A percentile compares a stretch with the other conserved stretches of the same genome.
Conservation (phyloP, 805 yeast genomes). For the Candida nemodendra region DNA sequence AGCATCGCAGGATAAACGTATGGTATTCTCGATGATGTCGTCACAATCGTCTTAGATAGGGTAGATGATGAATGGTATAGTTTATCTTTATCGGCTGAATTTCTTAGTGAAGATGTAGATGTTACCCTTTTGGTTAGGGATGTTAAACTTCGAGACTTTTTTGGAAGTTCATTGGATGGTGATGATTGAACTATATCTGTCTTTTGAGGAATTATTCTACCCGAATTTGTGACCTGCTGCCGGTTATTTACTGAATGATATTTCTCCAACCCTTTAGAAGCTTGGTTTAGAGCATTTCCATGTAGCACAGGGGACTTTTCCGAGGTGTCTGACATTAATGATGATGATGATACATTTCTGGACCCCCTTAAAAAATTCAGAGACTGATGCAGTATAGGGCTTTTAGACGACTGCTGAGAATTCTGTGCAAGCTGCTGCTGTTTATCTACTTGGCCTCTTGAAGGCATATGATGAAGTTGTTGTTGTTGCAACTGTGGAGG, state of each 20-base stretch:
- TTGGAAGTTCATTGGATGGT: slow-evolving; percentile 29
- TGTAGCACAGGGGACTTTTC: slow-evolving; percentile 4
- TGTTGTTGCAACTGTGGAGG: slow-evolving; percentile 5
- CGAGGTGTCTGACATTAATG: slow-evolving; percentile 20
- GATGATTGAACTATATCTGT: slow-evolving; percentile 31
- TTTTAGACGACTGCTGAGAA: slow-evolving; percentile 19
- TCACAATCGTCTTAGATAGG: slow-evolving; percentile 45
- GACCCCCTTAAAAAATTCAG: slow-evolving; percentile 33
- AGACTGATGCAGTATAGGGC: slow-evolving; percentile 40
- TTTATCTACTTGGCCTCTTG: slow-evolving; percentile 6
- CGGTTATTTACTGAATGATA: slow-evolving; percentile 33
- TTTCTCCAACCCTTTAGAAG: slow-evolving; percentile 29
- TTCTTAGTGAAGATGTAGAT: slow-evolving; percentile 31
- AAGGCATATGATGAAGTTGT: slow-evolving; percentile 10
- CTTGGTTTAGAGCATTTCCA: neutral
- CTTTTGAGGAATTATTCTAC: slow-evolving; percentile 47
- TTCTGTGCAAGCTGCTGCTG: slow-evolving; percentile 11
- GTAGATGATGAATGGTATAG: slow-evolving; percentile 27
- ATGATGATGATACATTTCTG: slow-evolving; percentile 24
- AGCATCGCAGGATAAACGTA: slow-evolving; percentile 86
- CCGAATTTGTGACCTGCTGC: slow-evolving; percentile 40
- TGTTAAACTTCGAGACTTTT: slow-evolving; percentile 47
- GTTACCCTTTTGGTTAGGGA: slow-evolving; percentile 41
- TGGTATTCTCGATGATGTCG: slow-evolving; percentile 55
- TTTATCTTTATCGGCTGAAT: slow-evolving; percentile 32